These are phyloP conservation scores for Ambispora gerdemannii DNA, from an alignment of 192 early-diverging fungal genomes.

Conservation along the genomic window DNA sequence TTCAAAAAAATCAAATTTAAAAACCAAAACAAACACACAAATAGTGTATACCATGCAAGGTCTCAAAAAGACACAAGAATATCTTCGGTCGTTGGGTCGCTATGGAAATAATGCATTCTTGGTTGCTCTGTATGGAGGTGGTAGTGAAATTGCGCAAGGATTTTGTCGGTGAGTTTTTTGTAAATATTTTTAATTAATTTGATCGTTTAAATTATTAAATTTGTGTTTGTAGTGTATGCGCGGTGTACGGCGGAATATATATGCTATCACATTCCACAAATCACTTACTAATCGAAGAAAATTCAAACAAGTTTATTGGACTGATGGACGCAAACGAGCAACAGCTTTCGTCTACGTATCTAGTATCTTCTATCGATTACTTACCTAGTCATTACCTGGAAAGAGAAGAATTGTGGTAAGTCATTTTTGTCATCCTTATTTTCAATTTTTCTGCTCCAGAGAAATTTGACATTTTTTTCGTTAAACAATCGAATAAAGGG, in stretches of 20 bases:
- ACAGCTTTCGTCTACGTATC: slow-evolving; percentile 42
- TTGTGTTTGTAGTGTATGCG: slow-evolving; percentile 58
- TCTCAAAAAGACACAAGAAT: slow-evolving; percentile 60
- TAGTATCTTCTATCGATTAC: slow-evolving; percentile 57
- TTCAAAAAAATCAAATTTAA: background rate
- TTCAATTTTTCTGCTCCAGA: slow-evolving; percentile 27
- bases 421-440: background rate
- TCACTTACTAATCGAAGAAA: slow-evolving; percentile 39
- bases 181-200: background rate
- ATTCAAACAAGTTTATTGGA: slow-evolving; percentile 40
- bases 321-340: slow-evolving; percentile 43
- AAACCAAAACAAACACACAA: background rate
- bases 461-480: slow-evolving; percentile 41
- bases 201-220: background rate
- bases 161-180: slow-evolving; percentile 65
- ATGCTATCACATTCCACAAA: slow-evolving; percentile 63
- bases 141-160: slow-evolving; percentile 84
- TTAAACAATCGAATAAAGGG: slow-evolving; percentile 38
- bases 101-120: slow-evolving; percentile 83
- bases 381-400: slow-evolving; percentile 40
- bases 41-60: slow-evolving; percentile 60
- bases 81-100: slow-evolving; percentile 76
- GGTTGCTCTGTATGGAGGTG: slow-evolving; percentile 81
- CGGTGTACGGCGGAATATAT: slow-evolving; percentile 89
- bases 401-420: slow-evolving; percentile 32